These are phyloP conservation scores for Mycosphaerella sp. DNA, from an alignment of 2,329 filamentous ascomycete species.

Conservation along the genomic window DNA sequence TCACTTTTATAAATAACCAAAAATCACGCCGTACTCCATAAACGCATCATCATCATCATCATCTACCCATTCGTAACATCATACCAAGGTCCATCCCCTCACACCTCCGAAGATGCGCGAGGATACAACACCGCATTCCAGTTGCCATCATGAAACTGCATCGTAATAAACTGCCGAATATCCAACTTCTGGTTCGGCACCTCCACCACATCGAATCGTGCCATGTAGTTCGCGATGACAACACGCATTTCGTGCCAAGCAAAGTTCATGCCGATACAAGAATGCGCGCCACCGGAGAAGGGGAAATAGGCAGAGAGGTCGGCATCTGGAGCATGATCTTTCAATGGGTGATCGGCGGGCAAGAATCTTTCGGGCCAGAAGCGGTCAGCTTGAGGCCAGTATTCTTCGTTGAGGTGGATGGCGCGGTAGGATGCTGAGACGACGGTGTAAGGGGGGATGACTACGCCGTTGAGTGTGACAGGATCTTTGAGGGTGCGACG, in stretches of 20 bases:
- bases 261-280: conserved; percentile 9
- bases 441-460: conserved; percentile 9
- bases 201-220: conserved; percentile 6
- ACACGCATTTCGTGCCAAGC: conserved; percentile 9
- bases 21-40: too few relatives aligned
- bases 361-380: conserved; percentile 13
- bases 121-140: conserved; percentile 4
- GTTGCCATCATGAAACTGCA: conserved; percentile 11
- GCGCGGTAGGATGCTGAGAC: conserved; percentile 13
- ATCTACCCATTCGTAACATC: too few relatives aligned
- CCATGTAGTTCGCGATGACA: conserved; percentile 5
- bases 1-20: too few relatives aligned
- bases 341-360: conserved; percentile 5
- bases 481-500: conserved; percentile 1
- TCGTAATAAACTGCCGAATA: conserved; percentile 11
- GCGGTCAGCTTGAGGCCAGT: conserved; percentile 9
- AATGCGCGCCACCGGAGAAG: conserved; percentile 10
- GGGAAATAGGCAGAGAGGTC: conserved; percentile 9
- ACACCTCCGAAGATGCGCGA: neutral
- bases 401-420: conserved; percentile 6
- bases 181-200: conserved; percentile 8
- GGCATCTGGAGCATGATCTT: conserved; percentile 1
- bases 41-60: too few relatives aligned
- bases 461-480: neutral
- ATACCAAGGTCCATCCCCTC: neutral